Evolutionary conservation across 2,329 filamentous ascomycete genomes (phyloP).

Genomic region (Onygenales sp.): DNA sequence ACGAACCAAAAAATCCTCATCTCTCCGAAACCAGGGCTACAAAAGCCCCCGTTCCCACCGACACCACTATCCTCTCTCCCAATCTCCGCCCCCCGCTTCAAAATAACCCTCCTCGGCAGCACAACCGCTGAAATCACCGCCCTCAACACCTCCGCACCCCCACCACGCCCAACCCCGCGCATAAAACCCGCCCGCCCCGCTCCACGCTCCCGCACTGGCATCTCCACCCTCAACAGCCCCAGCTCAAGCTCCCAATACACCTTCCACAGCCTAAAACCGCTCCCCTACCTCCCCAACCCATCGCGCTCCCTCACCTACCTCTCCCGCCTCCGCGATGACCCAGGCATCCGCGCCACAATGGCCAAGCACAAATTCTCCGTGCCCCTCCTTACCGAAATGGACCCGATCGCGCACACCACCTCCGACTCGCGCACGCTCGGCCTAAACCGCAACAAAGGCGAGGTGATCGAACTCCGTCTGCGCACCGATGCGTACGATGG

Average conservation of each 20-base stretch:
- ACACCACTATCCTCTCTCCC: constrained; percentile 25
- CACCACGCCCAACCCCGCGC: not conserved
- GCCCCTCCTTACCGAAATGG: constrained; percentile 86
- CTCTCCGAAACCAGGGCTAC: constrained; percentile 37
- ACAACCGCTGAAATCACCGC: constrained; percentile 32
- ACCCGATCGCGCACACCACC: constrained; percentile 73
- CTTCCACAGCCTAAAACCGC: constrained; percentile 66
- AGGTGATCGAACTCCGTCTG: constrained; percentile 81
- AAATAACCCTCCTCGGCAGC: constrained; percentile 39
- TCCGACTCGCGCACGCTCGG: constrained; percentile 76
- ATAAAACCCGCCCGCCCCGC: constrained; percentile 17
- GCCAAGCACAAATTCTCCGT: constrained; percentile 75
- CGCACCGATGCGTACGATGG: constrained; percentile 93
- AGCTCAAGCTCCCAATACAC: constrained; percentile 49
- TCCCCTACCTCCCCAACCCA: constrained; percentile 68
- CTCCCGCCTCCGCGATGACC: constrained; percentile 66
- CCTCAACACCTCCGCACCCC: constrained; percentile 27
- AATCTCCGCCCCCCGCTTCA: constrained; percentile 28
- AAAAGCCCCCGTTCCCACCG: constrained; percentile 35
- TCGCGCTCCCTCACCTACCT: constrained; percentile 63
- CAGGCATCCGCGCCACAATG: constrained; percentile 80
- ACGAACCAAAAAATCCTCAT: constrained; percentile 38
- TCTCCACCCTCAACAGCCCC: constrained; percentile 19
- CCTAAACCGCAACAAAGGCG: constrained; percentile 75
- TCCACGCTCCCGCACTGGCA: constrained; percentile 14